phyloP scores from a whole-genome alignment of 805 yeast species.

The Saturnispora ahearnii region DNA sequence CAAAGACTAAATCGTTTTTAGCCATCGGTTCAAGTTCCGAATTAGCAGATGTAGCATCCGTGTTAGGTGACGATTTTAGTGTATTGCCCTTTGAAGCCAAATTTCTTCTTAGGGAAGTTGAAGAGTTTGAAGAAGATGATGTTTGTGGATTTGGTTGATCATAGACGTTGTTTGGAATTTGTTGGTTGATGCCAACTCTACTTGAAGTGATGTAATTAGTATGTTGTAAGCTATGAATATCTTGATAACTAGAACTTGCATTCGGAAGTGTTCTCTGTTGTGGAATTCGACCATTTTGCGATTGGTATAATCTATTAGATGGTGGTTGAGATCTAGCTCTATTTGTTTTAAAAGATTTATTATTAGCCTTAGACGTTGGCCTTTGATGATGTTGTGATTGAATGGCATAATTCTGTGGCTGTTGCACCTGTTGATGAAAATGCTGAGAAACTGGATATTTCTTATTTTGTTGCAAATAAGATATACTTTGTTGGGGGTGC shows the following conservation, averaged over 20 bases:
- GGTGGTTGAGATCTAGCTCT: neutral
- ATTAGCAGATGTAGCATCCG: constrained; percentile 1
- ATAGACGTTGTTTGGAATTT: neutral
- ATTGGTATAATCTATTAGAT: neutral
- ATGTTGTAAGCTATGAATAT: neutral
- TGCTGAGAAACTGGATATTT: neutral
- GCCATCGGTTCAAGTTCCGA: neutral
- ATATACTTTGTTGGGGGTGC: neutral
- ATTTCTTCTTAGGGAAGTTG: neutral
- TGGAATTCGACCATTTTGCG: neutral
- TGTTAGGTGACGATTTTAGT: constrained; percentile 1
- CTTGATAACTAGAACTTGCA: neutral
- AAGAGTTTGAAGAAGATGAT: constrained; percentile 5
- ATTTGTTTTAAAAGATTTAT: neutral
- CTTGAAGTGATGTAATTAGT: neutral
- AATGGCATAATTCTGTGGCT: neutral
- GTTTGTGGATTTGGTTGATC: neutral
- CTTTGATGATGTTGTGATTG: neutral
- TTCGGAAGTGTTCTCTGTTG: neutral
- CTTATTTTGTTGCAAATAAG: neutral
- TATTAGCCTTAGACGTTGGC: neutral
- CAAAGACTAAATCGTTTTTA: neutral
- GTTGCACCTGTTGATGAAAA: neutral
- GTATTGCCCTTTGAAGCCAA: neutral
- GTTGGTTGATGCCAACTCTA: neutral